Percentiles rank a stretch among this genome's conserved stretches.
Conservation (phyloP, 306 rosid species). For the Trifolium pratense region DNA sequence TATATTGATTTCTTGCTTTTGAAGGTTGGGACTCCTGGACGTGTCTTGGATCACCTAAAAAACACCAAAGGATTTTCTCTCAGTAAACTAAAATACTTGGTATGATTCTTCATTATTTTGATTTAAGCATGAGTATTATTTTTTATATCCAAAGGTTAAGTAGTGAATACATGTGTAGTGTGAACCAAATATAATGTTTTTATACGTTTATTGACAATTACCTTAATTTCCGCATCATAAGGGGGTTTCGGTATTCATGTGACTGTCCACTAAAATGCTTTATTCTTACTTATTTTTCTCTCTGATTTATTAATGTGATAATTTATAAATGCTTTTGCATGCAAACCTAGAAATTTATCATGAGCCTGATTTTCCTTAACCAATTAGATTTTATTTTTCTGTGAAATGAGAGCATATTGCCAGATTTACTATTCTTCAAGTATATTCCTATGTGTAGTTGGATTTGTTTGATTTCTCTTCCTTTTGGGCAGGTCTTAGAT, state of each 20-base stretch:
- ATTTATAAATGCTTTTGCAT: conserved; percentile 8
- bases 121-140: conserved; percentile 22
- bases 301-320: not conserved
- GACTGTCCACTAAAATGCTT: not conserved
- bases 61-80: conserved; percentile 85
- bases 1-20: conserved; percentile 39
- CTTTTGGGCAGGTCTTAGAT: conserved; percentile 77
- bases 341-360: conserved; percentile 1
- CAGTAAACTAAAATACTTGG: conserved; percentile 68
- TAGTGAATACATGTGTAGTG: not conserved
- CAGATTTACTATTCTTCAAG: not conserved
- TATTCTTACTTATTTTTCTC: not conserved
- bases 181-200: not conserved
- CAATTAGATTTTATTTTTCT: not conserved
- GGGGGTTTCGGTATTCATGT: not conserved
- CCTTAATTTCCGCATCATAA: not conserved
- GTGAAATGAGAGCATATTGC: not conserved
- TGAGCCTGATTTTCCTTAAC: not conserved
- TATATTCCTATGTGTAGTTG: conserved; percentile 3
- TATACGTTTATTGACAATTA: not conserved
- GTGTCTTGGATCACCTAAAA: conserved; percentile 83
- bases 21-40: conserved; percentile 95
- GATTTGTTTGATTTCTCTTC: conserved; percentile 37
- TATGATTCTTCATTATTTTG: conserved; percentile 39
- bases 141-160: not conserved